Evolutionary conservation across 2,329 filamentous ascomycete genomes (phyloP).

Genomic region (Parastagonospora avenae): DNA sequence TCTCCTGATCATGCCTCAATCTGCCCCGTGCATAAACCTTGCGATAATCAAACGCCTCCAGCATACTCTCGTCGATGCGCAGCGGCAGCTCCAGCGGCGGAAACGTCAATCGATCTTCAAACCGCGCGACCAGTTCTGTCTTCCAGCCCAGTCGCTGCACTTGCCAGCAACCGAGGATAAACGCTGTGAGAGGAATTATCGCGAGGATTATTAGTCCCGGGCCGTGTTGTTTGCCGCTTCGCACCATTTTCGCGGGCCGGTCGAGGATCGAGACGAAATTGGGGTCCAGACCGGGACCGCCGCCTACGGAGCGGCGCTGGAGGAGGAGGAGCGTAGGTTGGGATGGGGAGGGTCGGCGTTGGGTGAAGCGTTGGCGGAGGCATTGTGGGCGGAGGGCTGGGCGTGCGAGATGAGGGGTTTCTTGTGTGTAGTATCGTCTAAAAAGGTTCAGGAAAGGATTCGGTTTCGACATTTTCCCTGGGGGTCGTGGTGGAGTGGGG

Average conservation of each 20-base stretch:
- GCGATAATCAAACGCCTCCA: conserved; percentile 90
- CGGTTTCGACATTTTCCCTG: conserved; percentile 38
- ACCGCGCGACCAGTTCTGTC: conserved; percentile 85
- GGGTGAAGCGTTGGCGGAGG: conserved; percentile 32
- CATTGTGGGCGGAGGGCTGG: conserved; percentile 39
- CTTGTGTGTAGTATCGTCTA: conserved; percentile 31
- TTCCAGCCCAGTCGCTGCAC: conserved; percentile 94
- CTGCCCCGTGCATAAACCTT: conserved; percentile 76
- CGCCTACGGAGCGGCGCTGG: conserved; percentile 28
- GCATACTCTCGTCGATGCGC: conserved; percentile 76
- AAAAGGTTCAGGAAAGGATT: conserved; percentile 42
- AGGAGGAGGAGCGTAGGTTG: conserved; percentile 11
- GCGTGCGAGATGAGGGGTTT: conserved; percentile 9
- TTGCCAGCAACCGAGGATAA: conserved; percentile 92
- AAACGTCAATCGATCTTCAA: conserved; percentile 88
- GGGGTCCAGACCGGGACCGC: conserved; percentile 67
- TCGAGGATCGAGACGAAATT: conserved; percentile 86
- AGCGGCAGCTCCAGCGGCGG: conserved; percentile 85
- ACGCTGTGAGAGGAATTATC: conserved; percentile 88
- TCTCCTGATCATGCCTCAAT: conserved; percentile 88
- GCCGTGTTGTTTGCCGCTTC: conserved; percentile 74
- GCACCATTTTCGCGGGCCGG: conserved; percentile 79
- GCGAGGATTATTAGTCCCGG: conserved; percentile 81
- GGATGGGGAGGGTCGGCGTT: conserved; percentile 5
- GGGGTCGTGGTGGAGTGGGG: conserved; percentile 7